Conservation (phyloP, 1,284 basidiomycete genomes). For the Cutaneotrichosporon spelunceum region DNA sequence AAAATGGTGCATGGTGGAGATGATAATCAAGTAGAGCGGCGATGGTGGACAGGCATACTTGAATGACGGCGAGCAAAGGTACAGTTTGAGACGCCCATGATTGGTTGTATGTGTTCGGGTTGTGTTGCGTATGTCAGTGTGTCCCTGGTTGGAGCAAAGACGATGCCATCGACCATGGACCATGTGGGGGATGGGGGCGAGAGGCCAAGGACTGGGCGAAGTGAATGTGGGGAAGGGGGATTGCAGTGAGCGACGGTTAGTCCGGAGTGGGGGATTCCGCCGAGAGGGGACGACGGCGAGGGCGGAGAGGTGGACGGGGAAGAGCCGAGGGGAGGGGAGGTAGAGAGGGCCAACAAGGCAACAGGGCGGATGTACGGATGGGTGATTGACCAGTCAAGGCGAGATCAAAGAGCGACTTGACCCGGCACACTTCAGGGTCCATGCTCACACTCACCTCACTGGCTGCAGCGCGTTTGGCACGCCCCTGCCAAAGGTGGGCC, state of each 20-base stretch:
- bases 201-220: neutral
- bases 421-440: neutral
- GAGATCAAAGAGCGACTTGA: neutral
- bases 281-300: neutral
- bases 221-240: neutral
- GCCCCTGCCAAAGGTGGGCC: too few relatives aligned
- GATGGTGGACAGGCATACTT: neutral
- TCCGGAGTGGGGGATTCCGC: slow-evolving; percentile 7
- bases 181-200: neutral
- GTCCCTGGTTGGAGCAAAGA: neutral
- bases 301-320: neutral
- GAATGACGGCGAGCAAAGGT: neutral
- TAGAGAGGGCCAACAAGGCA: neutral
- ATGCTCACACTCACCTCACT: neutral
- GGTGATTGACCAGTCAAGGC: neutral
- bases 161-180: neutral
- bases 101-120: neutral
- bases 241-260: slow-evolving; percentile 3
- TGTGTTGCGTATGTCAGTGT: neutral
- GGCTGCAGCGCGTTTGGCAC: neutral
- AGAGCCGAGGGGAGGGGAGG: neutral
- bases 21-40: neutral
- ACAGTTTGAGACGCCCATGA: neutral
- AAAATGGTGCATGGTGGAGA: neutral
- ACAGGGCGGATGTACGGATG: neutral